Base-by-base conservation (phyloP, 1,139 yeast genomes). In the Magnusiomyces ingens region DNA sequence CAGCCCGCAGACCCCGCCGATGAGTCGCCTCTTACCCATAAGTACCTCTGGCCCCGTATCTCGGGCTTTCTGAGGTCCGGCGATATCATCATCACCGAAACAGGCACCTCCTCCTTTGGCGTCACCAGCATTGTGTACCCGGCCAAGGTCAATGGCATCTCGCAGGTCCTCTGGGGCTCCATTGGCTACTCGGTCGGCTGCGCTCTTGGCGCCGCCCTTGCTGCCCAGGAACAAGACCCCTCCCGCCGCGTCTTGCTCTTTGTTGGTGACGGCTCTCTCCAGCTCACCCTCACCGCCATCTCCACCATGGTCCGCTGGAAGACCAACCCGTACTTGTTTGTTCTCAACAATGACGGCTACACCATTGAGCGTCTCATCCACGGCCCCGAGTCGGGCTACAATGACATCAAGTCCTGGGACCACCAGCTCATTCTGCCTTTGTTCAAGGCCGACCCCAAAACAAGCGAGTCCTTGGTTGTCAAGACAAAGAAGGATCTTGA, bases 101-200 rank as follows among this genome's bases (percentile, higher is more conserved):
- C 95, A 49, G 95, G 96, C 72, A 88, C 96, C 45, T 84, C 95
- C 38, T 88, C 94, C 42, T 87, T 88, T 67, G 96, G 96, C 73
- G 82, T 88, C 61, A 79, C 84, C 62, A 86, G 83, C 67, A 77
- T 93, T 47, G 80, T 80, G 66, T 87, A 85, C 82, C 95, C 95
- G 59, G 73, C 78, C 65, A 74, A 82, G 68, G 77, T 84, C 47
- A 72, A 79, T 60, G 95, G 95, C 65, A 87, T 88, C 60, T 85
- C 94, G 52, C 95, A 88, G 73, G 94, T 87, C 48, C 76, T 88
- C 66, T 88, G 94, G 91, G 95, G 95, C 56, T 85, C 95, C 48
- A 86, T 88, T 70, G 96, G 95, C 64, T 88, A 75, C 76, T 81
- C 95, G 36, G 88, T 86, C 48, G 95, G 95, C 66, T 86, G 95